Evolutionary conservation across 1,284 basidiomycete species (phyloP).

Genomic region (Rhodofomes roseus): DNA sequence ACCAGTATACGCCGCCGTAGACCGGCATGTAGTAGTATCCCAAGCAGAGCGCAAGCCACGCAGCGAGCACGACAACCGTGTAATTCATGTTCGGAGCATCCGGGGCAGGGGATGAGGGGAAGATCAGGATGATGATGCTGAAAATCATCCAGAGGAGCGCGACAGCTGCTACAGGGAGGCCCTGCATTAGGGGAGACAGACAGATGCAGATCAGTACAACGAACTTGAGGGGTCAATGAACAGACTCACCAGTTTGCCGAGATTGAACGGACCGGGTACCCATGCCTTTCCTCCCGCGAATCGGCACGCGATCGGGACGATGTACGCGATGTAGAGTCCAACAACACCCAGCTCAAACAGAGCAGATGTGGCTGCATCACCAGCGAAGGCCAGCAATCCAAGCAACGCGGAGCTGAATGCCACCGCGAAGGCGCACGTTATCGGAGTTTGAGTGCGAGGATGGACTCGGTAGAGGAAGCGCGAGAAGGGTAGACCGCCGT

Average conservation of each 20-base stretch:
- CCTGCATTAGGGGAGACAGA: slow-evolving; percentile 30
- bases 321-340: slow-evolving; percentile 56
- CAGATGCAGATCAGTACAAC: background rate
- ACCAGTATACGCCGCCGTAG: slow-evolving; percentile 70
- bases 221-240: background rate
- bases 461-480: slow-evolving; percentile 67
- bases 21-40: slow-evolving; percentile 65
- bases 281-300: slow-evolving; percentile 40
- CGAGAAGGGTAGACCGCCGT: slow-evolving; percentile 73
- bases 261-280: slow-evolving; percentile 61
- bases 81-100: slow-evolving; percentile 61
- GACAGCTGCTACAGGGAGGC: slow-evolving; percentile 48
- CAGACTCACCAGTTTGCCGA: slow-evolving; percentile 53
- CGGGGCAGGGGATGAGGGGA: slow-evolving; percentile 51
- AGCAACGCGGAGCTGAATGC: slow-evolving; percentile 44
- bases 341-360: slow-evolving; percentile 60
- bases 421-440: slow-evolving; percentile 64
- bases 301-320: slow-evolving; percentile 39
- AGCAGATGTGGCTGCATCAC: slow-evolving; percentile 59
- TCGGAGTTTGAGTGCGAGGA: slow-evolving; percentile 55
- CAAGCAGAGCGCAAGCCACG: slow-evolving; percentile 50
- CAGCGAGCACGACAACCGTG: slow-evolving; percentile 55
- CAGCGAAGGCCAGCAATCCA: slow-evolving; percentile 63
- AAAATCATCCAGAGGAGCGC: slow-evolving; percentile 61
- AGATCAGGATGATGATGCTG: slow-evolving; percentile 57